Evolutionary conservation across 2,329 filamentous ascomycete species (phyloP), one percentile per base, ranked within the genome.

Genomic region (Claviceps sp.): DNA sequence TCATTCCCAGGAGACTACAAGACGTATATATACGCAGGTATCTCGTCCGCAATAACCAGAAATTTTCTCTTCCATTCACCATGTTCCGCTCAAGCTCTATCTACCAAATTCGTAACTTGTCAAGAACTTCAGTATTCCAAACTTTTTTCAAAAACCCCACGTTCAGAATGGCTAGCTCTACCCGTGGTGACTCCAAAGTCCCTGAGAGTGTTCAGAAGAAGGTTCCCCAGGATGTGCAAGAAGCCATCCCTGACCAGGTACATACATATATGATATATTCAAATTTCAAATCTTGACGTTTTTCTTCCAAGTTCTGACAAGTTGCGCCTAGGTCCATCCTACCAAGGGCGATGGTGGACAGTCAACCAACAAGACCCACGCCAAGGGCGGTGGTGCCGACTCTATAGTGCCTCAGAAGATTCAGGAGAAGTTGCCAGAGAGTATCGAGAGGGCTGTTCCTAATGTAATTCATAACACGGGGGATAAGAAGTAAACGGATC

Each of bases 361-460:
- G 41, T 57, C 55, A 0, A 56, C 54, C 11, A 55, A 55, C 13
- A 48, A 55, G 14, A 52, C 59, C 1, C 59, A 62, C 6, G 57
- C 58, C 1, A 59, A 59, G 37, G 54, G 51, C 1, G 54, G 52
- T 5, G 53, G 57, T 0, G 41, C 55, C 1, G 55, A 56, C 11
- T 62, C 61, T 2, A 51, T 59, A 0, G 44, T 62, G 8, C 59
- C 61, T 1, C 49, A 58, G 46, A 61, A 61, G 43, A 11, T 57
- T 0, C 61, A 63, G 48, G 55, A 62, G 52, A 56, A 50, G 18
- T 18, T 63, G 2, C 58, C 61, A 0, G 58, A 62, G 44, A 52
- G 55, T 2, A 22, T 62, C 8, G 57, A 60, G 41, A 46, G 55
- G 13, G 61, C 57, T 1, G 52, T 56, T 0, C 59, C 59, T 0